These are phyloP conservation scores for Tylopilus felleus DNA, from an alignment of 768 basidiomycete species.

Conservation along the genomic window DNA sequence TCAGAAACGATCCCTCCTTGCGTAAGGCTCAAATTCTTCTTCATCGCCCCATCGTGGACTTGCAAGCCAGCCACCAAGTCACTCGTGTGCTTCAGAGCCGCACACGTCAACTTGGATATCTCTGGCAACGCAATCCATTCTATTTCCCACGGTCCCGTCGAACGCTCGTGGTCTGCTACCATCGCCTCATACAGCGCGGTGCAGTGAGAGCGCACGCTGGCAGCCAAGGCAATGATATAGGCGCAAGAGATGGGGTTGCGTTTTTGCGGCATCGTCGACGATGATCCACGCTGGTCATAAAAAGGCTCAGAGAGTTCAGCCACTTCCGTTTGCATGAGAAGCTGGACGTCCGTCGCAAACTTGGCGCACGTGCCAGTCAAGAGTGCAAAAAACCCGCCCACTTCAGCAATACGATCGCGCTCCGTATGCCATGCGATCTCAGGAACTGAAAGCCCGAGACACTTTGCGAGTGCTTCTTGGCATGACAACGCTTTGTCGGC, in stretches of 20 bases:
- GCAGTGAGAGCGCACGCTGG: constrained; percentile 40
- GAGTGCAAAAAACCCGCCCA: constrained; percentile 43
- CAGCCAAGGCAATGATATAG: constrained; percentile 43
- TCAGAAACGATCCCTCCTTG: constrained; percentile 42
- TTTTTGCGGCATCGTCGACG: constrained; percentile 51
- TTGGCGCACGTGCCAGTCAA: constrained; percentile 45
- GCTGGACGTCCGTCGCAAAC: constrained; percentile 43
- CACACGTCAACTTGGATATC: constrained; percentile 41
- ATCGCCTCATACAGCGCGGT: constrained; percentile 42
- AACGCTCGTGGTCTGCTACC: constrained; percentile 48
- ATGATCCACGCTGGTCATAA: constrained; percentile 41
- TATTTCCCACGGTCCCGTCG: constrained; percentile 50
- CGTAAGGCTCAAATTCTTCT: constrained; percentile 37
- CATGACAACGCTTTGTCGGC: constrained; percentile 32
- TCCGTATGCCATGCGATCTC: constrained; percentile 41
- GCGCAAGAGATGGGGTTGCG: constrained; percentile 45
- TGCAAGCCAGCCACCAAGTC: constrained; percentile 39
- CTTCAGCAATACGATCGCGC: constrained; percentile 42
- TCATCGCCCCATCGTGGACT: constrained; percentile 40
- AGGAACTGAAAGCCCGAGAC: constrained; percentile 20
- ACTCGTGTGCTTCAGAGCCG: constrained; percentile 36
- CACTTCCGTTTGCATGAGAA: constrained; percentile 48
- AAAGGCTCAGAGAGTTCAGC: constrained; percentile 45
- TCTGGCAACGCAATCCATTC: constrained; percentile 48
- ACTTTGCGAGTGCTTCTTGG: constrained; percentile 21